Conservation (phyloP, 768 basidiomycete species). For the Coprinopsis cinerea region DNA sequence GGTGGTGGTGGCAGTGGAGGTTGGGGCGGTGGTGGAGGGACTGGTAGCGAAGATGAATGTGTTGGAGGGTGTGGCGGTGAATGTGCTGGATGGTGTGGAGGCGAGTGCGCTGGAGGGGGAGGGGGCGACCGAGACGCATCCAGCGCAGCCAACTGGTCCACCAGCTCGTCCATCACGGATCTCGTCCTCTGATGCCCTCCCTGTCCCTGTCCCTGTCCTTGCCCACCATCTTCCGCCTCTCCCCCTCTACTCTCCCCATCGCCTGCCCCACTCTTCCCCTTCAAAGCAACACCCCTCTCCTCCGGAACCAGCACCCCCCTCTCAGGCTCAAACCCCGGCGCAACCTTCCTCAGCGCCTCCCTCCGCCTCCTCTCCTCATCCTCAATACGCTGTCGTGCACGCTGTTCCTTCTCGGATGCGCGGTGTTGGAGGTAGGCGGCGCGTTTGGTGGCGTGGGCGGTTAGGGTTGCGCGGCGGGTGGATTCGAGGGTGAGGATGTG, state of each 20-base stretch:
- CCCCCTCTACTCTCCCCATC: background rate
- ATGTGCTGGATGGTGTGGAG: background rate
- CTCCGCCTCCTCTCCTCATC: too few relatives aligned
- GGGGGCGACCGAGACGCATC: conserved; percentile 23
- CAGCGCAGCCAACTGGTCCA: conserved; percentile 73
- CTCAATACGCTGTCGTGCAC: too few relatives aligned
- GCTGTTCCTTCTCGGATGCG: conserved; percentile 69
- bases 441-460: conserved; percentile 59
- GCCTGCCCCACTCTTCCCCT: conserved; percentile 10
- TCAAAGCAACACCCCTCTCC: conserved; percentile 6
- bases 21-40: background rate
- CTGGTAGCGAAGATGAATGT: background rate
- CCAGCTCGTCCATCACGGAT: conserved; percentile 77
- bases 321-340: conserved; percentile 78
- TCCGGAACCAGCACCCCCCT: conserved; percentile 53
- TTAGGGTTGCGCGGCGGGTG: conserved; percentile 60
- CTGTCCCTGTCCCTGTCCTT: too few relatives aligned
- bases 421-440: conserved; percentile 66
- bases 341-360: conserved; percentile 69
- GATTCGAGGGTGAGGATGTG: conserved; percentile 77
- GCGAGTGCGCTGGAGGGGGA: background rate
- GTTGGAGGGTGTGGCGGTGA: background rate
- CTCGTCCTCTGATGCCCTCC: conserved; percentile 24
- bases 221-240: background rate
- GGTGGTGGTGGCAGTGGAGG: conserved; percentile 3